Evolutionary conservation across 495 filamentous ascomycete species (phyloP).

Genomic region (Trichoderma asperelloides): DNA sequence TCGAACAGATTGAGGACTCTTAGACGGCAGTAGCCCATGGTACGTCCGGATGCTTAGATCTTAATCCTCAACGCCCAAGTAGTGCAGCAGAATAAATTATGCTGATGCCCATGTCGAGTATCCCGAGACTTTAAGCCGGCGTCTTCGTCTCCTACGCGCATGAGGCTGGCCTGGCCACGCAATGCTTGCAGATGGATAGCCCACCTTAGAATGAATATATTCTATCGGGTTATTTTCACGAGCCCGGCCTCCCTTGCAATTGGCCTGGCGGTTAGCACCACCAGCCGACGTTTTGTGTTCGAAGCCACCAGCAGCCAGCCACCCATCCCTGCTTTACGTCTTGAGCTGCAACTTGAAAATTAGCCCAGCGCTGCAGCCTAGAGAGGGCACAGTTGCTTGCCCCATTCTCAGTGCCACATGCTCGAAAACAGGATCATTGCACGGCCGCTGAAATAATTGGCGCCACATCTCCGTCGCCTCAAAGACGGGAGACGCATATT

Average conservation of each 20-base stretch:
- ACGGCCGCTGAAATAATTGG: not conserved
- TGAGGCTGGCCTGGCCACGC: not conserved
- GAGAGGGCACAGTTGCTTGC: not conserved
- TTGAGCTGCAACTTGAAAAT: not conserved
- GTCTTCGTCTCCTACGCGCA: not conserved
- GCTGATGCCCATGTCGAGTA: not conserved
- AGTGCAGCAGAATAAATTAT: not conserved
- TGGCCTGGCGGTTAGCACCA: not conserved
- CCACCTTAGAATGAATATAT: too few species aligned
- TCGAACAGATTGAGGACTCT: not conserved
- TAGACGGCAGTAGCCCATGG: too few species aligned
- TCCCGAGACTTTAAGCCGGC: not conserved
- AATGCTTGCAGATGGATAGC: not conserved
- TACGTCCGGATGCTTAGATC: too few species aligned
- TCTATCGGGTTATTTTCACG: not conserved
- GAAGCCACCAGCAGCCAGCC: not conserved
- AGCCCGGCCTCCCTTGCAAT: not conserved
- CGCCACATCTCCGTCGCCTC: not conserved
- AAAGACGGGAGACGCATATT: not conserved
- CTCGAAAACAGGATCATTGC: not conserved
- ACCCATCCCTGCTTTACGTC: not conserved
- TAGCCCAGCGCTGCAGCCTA: not conserved
- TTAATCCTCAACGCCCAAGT: not conserved
- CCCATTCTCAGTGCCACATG: not conserved
- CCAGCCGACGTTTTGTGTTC: not conserved